These are phyloP conservation scores for Mycosphaerella sp. DNA, from an alignment of 2,329 filamentous ascomycete genomes.

Conservation along the genomic window DNA sequence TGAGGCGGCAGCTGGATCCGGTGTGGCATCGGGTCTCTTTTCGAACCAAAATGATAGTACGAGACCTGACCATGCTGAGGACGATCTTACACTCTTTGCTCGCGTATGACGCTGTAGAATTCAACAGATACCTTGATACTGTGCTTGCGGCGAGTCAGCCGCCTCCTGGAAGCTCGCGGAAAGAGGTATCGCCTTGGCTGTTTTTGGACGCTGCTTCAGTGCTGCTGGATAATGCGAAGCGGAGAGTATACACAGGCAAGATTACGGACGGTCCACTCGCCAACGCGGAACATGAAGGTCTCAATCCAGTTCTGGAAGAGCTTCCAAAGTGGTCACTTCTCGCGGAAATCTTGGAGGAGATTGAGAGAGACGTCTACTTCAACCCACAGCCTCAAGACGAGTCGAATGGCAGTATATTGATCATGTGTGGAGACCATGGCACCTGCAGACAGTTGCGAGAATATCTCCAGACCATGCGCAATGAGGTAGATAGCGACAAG, in stretches of 20 bases:
- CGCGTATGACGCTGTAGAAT: conserved; percentile 81
- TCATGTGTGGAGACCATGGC: conserved; percentile 88
- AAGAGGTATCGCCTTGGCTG: conserved; percentile 91
- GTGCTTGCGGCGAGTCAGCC: conserved; percentile 88
- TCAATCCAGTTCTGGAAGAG: conserved; percentile 82
- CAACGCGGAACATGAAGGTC: conserved; percentile 51
- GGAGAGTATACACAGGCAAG: conserved; percentile 74
- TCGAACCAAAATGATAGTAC: conserved; percentile 91
- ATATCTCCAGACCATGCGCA: conserved; percentile 83
- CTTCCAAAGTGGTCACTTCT: conserved; percentile 89
- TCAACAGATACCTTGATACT: conserved; percentile 88
- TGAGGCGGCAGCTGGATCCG: conserved; percentile 84
- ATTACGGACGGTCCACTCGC: conserved; percentile 54
- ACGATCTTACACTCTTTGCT: conserved; percentile 75
- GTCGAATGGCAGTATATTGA: conserved; percentile 83
- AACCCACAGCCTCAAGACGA: conserved; percentile 71
- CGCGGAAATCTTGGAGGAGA: conserved; percentile 86
- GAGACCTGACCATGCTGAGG: conserved; percentile 76
- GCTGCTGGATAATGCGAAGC: conserved; percentile 84
- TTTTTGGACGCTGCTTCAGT: conserved; percentile 93
- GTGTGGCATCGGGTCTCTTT: conserved; percentile 97
- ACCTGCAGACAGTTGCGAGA: conserved; percentile 86
- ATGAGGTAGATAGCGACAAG: conserved; percentile 28
- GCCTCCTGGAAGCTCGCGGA: conserved; percentile 75
- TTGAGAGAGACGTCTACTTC: conserved; percentile 83